phyloP scores from a whole-genome alignment of 2,329 filamentous ascomycete genomes.

The Aspergillus pseudotamarii region DNA sequence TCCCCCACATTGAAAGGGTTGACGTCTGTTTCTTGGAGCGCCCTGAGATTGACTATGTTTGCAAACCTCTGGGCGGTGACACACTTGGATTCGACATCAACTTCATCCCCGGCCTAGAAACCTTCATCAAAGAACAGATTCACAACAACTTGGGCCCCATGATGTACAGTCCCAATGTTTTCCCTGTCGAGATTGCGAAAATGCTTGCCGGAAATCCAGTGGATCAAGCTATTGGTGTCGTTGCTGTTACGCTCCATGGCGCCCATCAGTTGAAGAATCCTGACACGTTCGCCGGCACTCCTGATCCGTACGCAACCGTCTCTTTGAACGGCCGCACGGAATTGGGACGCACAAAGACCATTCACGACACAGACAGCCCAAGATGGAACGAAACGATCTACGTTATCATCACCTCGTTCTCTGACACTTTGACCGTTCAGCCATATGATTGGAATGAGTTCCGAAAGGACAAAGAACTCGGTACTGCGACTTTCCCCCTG shows the following conservation, averaged over 20 bases:
- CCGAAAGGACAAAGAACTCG: constrained; percentile 94
- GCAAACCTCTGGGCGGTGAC: constrained; percentile 95
- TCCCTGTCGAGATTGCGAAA: constrained; percentile 97
- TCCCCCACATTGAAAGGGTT: constrained; percentile 90
- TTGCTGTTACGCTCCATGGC: constrained; percentile 88
- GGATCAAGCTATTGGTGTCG: constrained; percentile 91
- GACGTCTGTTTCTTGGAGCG: constrained; percentile 93
- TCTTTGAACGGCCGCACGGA: constrained; percentile 81
- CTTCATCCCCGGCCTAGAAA: constrained; percentile 92
- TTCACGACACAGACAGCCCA: constrained; percentile 82
- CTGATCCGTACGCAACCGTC: constrained; percentile 85
- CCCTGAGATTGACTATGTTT: constrained; percentile 92
- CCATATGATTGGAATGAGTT: constrained; percentile 94
- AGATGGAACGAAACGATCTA: constrained; percentile 97
- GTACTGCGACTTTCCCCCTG: constrained; percentile 79
- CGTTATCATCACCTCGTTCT: constrained; percentile 88
- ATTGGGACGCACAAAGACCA: constrained; percentile 84
- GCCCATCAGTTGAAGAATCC: constrained; percentile 92
- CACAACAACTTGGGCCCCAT: constrained; percentile 92
- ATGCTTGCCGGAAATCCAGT: constrained; percentile 93
- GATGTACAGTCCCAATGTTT: constrained; percentile 98
- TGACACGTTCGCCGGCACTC: constrained; percentile 88
- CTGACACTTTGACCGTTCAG: constrained; percentile 81
- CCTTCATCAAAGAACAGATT: constrained; percentile 93
- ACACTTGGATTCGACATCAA: constrained; percentile 98